Percentiles rank a stretch among this genome's conserved stretches.
Conservation (phyloP, 2,329 filamentous ascomycete species). For the Diplodia corticola region DNA sequence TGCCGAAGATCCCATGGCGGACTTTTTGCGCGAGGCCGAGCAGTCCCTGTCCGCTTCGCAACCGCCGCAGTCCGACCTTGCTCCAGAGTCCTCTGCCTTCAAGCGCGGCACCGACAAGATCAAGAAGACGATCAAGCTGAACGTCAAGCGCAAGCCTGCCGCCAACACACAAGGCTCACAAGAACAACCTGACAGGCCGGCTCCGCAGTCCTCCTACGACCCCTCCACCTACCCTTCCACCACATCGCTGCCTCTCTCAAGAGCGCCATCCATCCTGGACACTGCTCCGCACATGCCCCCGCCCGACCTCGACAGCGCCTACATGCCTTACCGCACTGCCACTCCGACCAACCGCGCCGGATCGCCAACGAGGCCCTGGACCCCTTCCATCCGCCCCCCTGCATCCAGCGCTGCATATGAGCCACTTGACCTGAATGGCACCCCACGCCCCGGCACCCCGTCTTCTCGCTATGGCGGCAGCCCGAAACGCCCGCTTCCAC, state of each 20-base stretch:
- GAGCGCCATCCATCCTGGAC: conserved; percentile 54
- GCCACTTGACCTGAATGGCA: conserved; percentile 84
- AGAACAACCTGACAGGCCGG: conserved; percentile 41
- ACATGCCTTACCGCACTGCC: conserved; percentile 58
- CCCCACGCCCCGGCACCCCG: conserved; percentile 84
- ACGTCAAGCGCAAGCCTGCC: conserved; percentile 26
- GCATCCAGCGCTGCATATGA: conserved; percentile 75
- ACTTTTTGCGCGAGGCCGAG: conserved; percentile 46
- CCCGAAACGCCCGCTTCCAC: conserved; percentile 81
- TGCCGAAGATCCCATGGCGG: conserved; percentile 44
- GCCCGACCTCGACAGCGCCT: conserved; percentile 58
- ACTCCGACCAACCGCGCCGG: conserved; percentile 51
- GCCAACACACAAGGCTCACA: conserved; percentile 31
- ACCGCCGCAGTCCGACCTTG: conserved; percentile 26
- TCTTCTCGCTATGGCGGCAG: conserved; percentile 87
- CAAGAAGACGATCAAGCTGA: conserved; percentile 36
- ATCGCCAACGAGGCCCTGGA: conserved; percentile 48
- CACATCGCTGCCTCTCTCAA: conserved; percentile 46
- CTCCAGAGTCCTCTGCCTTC: conserved; percentile 28
- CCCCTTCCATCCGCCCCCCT: conserved; percentile 65
- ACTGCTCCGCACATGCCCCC: conserved; percentile 54
- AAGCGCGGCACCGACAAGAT: conserved; percentile 30
- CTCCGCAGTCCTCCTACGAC: conserved; percentile 52
- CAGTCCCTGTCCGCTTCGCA: conserved; percentile 31
- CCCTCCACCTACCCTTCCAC: conserved; percentile 47